A percentile compares a stretch with the other conserved stretches of the same genome.
These are phyloP conservation scores for Trichoderma semiorbis DNA, from an alignment of 2,329 filamentous ascomycete genomes.

Conservation along the genomic window DNA sequence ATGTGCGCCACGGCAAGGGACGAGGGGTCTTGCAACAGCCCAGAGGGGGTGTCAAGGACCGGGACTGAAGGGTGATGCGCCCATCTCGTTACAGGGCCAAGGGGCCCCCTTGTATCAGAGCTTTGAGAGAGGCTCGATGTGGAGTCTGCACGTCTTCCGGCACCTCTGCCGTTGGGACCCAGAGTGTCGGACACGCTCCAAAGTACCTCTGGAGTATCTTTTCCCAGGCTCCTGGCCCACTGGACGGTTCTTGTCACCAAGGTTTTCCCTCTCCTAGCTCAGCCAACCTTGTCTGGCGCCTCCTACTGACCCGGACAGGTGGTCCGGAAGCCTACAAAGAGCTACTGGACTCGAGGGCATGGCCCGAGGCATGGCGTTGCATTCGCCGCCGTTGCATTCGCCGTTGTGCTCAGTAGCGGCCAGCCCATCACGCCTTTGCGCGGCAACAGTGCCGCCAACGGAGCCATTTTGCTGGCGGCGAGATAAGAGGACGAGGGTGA, in stretches of 20 bases:
- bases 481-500: background rate
- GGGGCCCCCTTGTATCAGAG: background rate
- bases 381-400: background rate
- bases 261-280: background rate
- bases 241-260: background rate
- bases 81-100: background rate
- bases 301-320: conserved; percentile 3
- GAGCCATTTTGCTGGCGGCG: background rate
- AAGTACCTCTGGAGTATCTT: background rate
- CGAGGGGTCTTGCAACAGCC: background rate
- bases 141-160: background rate
- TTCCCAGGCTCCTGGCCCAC: background rate
- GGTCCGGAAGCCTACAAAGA: background rate
- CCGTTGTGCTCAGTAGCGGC: background rate
- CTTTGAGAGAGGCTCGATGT: conserved; percentile 6
- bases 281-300: background rate
- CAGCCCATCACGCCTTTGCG: background rate
- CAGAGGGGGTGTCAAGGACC: background rate
- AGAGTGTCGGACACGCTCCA: background rate
- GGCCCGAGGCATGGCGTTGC: background rate
- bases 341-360: background rate
- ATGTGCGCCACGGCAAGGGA: conserved; percentile 3
- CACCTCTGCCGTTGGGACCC: background rate
- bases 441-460: background rate
- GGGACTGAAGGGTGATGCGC: background rate